Evolutionary conservation across 2,329 filamentous ascomycete genomes (phyloP).

Genomic region (Trichophyton schoenleinii): DNA sequence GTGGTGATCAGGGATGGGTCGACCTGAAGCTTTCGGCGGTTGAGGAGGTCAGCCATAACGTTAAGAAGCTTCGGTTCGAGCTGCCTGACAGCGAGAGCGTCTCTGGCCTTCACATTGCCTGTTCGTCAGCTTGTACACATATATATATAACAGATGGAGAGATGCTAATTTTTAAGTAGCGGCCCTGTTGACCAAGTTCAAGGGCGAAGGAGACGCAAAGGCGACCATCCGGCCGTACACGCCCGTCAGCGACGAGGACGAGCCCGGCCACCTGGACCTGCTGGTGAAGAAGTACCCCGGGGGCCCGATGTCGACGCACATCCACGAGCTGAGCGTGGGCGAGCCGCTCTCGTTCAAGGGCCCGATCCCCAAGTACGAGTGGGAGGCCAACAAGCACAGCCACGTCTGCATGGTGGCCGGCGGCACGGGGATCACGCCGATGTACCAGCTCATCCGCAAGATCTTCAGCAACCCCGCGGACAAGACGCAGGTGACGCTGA

Average conservation of each 20-base stretch:
- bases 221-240: slow-evolving; percentile 85
- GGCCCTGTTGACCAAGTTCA: slow-evolving; percentile 83
- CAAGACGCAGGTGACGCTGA: slow-evolving; percentile 92
- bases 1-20: slow-evolving; percentile 82
- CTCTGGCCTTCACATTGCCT: slow-evolving; percentile 69
- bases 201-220: slow-evolving; percentile 72
- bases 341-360: slow-evolving; percentile 87
- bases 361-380: slow-evolving; percentile 85
- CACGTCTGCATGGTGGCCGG: slow-evolving; percentile 64
- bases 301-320: slow-evolving; percentile 81
- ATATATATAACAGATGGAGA: slow-evolving; percentile 1
- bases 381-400: slow-evolving; percentile 82
- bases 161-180: slow-evolving; percentile 27
- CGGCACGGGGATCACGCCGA: slow-evolving; percentile 91
- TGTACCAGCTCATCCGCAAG: slow-evolving; percentile 84
- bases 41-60: slow-evolving; percentile 81
- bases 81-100: slow-evolving; percentile 74
- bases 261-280: slow-evolving; percentile 71
- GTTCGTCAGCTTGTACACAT: slow-evolving; percentile 30
- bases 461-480: slow-evolving; percentile 96
- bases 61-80: slow-evolving; percentile 80
- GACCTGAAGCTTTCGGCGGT: slow-evolving; percentile 66
- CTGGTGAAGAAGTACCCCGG: slow-evolving; percentile 83
- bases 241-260: slow-evolving; percentile 73
- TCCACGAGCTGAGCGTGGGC: slow-evolving; percentile 71